These are phyloP conservation scores for Alternaria sp. DNA, from an alignment of 2,329 filamentous ascomycete genomes.

Conservation along the genomic window DNA sequence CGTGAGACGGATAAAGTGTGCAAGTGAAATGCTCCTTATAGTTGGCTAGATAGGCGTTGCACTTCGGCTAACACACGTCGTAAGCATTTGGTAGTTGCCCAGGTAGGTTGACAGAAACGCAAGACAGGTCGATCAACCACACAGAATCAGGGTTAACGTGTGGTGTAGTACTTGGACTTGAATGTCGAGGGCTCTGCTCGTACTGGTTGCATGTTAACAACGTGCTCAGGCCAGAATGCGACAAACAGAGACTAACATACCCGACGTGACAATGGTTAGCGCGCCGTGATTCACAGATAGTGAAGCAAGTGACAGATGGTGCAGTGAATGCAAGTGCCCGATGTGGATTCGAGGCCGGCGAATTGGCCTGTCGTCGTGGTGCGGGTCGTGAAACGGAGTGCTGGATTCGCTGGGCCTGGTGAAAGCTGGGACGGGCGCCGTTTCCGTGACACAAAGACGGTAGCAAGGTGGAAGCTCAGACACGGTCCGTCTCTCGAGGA, in stretches of 20 bases:
- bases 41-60: constrained; percentile 42
- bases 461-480: constrained; percentile 31
- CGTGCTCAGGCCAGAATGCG: constrained; percentile 41
- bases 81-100: constrained; percentile 39
- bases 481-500: constrained; percentile 40
- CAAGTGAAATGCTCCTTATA: constrained; percentile 10
- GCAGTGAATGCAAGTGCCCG: constrained; percentile 26
- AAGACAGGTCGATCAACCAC: constrained; percentile 9
- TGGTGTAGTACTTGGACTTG: constrained; percentile 24
- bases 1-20: background rate
- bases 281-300: constrained; percentile 12
- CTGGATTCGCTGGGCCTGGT: constrained; percentile 23
- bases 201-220: constrained; percentile 35
- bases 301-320: constrained; percentile 21
- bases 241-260: constrained; percentile 43
- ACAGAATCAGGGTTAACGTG: background rate
- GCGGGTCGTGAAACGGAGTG: constrained; percentile 38
- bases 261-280: constrained; percentile 30
- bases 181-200: constrained; percentile 19
- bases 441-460: constrained; percentile 40
- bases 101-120: constrained; percentile 16
- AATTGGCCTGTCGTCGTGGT: constrained; percentile 30
- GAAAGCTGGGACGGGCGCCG: constrained; percentile 36
- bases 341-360: constrained; percentile 27
- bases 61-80: constrained; percentile 28